Conservation (phyloP, 1,139 yeast genomes). For the Blastobotrys elegans region DNA sequence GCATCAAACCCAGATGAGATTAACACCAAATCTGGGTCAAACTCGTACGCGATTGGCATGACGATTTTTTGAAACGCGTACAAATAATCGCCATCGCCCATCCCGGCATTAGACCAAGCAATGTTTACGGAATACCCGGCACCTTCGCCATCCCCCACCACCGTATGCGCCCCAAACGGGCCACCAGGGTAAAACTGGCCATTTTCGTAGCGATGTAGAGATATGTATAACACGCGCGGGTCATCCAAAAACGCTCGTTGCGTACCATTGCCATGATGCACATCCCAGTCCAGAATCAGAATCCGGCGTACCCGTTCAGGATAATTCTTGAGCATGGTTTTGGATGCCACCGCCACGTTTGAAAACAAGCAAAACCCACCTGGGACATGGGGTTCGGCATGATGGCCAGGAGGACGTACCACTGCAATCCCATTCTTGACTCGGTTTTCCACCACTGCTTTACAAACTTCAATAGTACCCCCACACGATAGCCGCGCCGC, state of each 20-base stretch:
- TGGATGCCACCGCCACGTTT: slow-evolving; percentile 97
- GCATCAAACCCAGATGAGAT: slow-evolving; percentile 97
- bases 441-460: slow-evolving; percentile 87
- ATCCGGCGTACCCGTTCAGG: slow-evolving; percentile 86
- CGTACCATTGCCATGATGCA: slow-evolving; percentile 98
- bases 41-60: slow-evolving; percentile 84
- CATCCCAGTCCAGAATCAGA: slow-evolving; percentile 92
- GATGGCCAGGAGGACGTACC: slow-evolving; percentile 99
- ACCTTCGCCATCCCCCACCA: slow-evolving; percentile 81
- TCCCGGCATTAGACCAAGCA: slow-evolving; percentile 93
- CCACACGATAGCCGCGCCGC: slow-evolving; percentile 95
- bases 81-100: slow-evolving; percentile 93
- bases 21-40: slow-evolving; percentile 86
- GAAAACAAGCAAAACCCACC: slow-evolving; percentile 97
- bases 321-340: slow-evolving; percentile 69
- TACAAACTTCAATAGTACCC: slow-evolving; percentile 94
- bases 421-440: slow-evolving; percentile 93
- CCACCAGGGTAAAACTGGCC: slow-evolving; percentile 96
- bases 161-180: slow-evolving; percentile 66
- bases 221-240: slow-evolving; percentile 84
- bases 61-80: slow-evolving; percentile 88
- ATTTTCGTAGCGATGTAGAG: slow-evolving; percentile 86
- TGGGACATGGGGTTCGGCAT: slow-evolving; percentile 95
- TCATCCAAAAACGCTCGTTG: slow-evolving; percentile 87
- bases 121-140: slow-evolving; percentile 83